phyloP scores from a whole-genome alignment of 164 flowering plant genomes.

The Aristolochia contorta region DNA sequence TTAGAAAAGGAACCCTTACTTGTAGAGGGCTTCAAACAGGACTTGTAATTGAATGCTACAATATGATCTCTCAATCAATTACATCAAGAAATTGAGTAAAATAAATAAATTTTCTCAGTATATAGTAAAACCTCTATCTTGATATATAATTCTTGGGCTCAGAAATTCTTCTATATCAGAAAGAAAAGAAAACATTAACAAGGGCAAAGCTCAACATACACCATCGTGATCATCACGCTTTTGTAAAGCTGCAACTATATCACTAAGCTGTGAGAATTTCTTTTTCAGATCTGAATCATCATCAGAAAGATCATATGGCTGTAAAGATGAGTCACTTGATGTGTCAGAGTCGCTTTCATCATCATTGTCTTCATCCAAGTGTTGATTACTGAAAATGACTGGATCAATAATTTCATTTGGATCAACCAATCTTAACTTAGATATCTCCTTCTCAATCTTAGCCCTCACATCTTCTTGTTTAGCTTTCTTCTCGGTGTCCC shows the following conservation, averaged over 20 bases:
- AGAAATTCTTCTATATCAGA: too few relatives aligned
- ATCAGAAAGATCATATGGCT: slow-evolving; percentile 89
- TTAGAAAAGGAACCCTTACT: too few relatives aligned
- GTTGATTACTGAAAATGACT: slow-evolving; percentile 33
- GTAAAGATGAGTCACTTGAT: slow-evolving; percentile 67
- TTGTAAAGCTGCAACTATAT: slow-evolving; percentile 73
- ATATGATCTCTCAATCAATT: too few relatives aligned
- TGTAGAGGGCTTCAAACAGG: too few relatives aligned
- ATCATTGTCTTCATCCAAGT: slow-evolving; percentile 40
- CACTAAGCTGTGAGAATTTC: slow-evolving; percentile 71
- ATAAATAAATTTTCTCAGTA: too few relatives aligned
- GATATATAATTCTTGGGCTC: too few relatives aligned
- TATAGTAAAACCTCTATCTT: too few relatives aligned
- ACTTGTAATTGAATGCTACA: too few relatives aligned
- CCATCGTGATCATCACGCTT: slow-evolving; percentile 91
- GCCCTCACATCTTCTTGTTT: slow-evolving; percentile 13
- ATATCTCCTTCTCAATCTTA: slow-evolving; percentile 21
- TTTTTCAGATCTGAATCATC: slow-evolving; percentile 73
- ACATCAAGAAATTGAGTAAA: too few relatives aligned
- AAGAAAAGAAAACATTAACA: too few relatives aligned
- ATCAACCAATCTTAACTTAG: slow-evolving; percentile 37
- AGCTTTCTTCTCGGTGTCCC: slow-evolving; percentile 11
- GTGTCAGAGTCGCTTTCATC: slow-evolving; percentile 51
- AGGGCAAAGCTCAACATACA: slow-evolving; percentile 38
- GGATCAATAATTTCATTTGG: slow-evolving; percentile 92